These are phyloP conservation scores for Haematococcus sp. DNA, from an alignment of 139 green algal species.

Conservation along the genomic window DNA sequence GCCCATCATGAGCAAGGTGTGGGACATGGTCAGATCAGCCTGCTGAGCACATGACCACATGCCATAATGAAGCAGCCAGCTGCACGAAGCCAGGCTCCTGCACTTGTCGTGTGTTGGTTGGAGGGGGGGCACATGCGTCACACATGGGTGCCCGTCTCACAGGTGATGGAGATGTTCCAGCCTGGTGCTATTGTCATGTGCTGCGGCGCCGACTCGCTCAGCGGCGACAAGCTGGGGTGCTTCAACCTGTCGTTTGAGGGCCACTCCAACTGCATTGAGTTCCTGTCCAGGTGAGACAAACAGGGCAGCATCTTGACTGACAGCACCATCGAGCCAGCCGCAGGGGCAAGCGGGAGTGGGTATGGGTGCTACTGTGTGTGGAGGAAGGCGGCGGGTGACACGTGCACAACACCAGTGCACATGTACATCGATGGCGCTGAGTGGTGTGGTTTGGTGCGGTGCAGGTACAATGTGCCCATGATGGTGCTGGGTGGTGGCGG, in stretches of 20 bases:
- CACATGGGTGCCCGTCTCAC: background rate
- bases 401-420: background rate
- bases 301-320: background rate
- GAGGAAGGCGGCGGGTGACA: background rate
- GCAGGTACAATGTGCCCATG: slow-evolving; percentile 88
- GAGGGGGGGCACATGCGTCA: background rate
- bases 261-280: slow-evolving; percentile 91
- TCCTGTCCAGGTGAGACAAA: slow-evolving; percentile 67
- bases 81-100: too few species aligned
- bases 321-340: background rate
- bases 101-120: background rate
- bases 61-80: background rate
- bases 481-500: slow-evolving; percentile 93
- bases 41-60: background rate
- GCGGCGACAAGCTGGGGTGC: slow-evolving; percentile 95
- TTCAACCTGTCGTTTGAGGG: slow-evolving; percentile 96
- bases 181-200: slow-evolving; percentile 96
- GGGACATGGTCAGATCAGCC: too few species aligned
- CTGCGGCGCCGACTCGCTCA: slow-evolving; percentile 92
- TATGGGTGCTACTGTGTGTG: background rate
- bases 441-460: too few species aligned
- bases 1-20: slow-evolving; percentile 84
- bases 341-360: background rate
- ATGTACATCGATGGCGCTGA: too few species aligned
- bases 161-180: slow-evolving; percentile 96